Evolutionary conservation across 1,284 basidiomycete species (phyloP), one percentile per base, ranked within the genome.

Genomic region (Waitea zeae): DNA sequence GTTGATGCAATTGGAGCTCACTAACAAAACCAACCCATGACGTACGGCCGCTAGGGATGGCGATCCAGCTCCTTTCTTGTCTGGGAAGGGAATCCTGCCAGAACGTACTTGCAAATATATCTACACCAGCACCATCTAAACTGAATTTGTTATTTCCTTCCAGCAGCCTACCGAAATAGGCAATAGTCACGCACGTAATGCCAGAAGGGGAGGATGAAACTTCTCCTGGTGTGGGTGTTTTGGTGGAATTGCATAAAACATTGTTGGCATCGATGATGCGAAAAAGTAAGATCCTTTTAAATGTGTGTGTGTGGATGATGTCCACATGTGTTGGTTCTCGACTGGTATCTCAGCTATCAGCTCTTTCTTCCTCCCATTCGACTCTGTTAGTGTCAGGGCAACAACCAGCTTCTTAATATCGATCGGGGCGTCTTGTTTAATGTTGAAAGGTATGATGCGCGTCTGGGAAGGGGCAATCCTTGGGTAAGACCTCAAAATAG

Each of bases 61-160:
- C 54, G 5, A 74, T 52, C 84, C 84, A 88, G 39, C 64, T 71
- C 7, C 57, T 51, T 19, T 57, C 45, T 38, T 74, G 72, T 4
- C 61, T 58, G 2, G 67, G 64, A 17, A 87, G 51, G 3, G 76
- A 62, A 33, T 69, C 57, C 1, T 58, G 49, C 76, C 75, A 80
- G 42, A 76, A 71, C 1, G 59, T 41, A 13, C 59, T 49, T 2
- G 48, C 43, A 17, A 74, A 45, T 12, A 81, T 63, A 39, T 83
- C 74, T 5, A 81, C 77, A 1, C 83, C 84, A 2, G 83, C 82
- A 3, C 84, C 84, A 47, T 88, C 84, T 76, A 37, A 18, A 39
- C 35, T 18, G 12, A 26, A 17, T 12, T n/a, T 13, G 18, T 12
- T 1, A 5, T 32, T 35, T 32, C 34, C n/a, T n/a, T n/a, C n/a